Percentiles rank a stretch among this genome's conserved stretches.
Conservation (phyloP, 2,329 filamentous ascomycete genomes). For the Xylariales sp. region DNA sequence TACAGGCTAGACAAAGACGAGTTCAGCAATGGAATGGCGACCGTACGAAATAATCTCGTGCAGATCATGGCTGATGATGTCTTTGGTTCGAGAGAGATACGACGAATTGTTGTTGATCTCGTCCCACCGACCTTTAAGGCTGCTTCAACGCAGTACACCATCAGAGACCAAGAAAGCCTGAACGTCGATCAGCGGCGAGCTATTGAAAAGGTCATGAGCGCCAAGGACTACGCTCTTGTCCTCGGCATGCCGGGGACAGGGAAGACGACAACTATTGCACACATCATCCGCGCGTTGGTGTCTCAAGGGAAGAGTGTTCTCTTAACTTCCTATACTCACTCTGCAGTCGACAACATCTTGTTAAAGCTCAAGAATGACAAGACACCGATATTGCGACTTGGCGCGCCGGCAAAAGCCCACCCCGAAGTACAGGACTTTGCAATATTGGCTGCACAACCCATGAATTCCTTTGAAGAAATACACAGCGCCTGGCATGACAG, state of each 20-base stretch:
- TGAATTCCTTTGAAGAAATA: conserved; percentile 77
- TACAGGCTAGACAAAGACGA: conserved; percentile 97
- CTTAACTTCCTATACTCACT: conserved; percentile 93
- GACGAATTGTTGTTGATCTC: conserved; percentile 76
- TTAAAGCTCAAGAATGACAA: conserved; percentile 80
- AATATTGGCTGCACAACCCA: conserved; percentile 69
- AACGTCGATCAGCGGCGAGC: conserved; percentile 85
- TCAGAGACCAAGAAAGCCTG: conserved; percentile 61
- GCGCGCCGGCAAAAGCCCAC: conserved; percentile 80
- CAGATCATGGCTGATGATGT: conserved; percentile 82
- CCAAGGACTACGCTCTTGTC: conserved; percentile 92
- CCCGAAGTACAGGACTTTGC: conserved; percentile 83
- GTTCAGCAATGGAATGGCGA: conserved; percentile 96
- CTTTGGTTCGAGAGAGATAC: conserved; percentile 66
- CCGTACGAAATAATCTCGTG: conserved; percentile 88
- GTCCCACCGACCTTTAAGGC: conserved; percentile 69
- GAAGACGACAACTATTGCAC: conserved; percentile 96
- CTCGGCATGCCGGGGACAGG: conserved; percentile 97
- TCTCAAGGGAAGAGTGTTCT: conserved; percentile 89
- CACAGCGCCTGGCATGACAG: conserved; percentile 78
- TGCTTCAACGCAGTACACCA: conserved; percentile 56
- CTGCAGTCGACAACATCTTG: conserved; percentile 95
- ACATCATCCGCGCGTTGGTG: conserved; percentile 89
- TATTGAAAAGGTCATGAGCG: conserved; percentile 93
- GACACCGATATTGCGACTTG: conserved; percentile 79